These are phyloP conservation scores for Neostapfia colusana DNA, from an alignment of 176 grass and related monocot genomes.

Conservation along the genomic window DNA sequence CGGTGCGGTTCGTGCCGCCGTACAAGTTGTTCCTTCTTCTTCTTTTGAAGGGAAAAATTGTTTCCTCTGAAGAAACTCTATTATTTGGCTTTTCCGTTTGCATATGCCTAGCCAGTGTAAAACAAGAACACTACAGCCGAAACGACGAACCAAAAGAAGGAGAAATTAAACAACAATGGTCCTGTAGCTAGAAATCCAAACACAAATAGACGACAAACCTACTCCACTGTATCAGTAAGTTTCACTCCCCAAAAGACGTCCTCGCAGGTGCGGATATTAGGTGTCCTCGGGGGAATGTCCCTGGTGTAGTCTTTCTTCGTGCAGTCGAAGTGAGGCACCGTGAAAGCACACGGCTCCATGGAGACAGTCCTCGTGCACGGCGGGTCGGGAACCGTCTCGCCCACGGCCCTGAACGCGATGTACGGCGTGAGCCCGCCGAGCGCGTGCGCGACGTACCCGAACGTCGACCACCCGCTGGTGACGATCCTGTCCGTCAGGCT, in stretches of 20 bases:
- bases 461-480: constrained; percentile 53
- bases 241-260: not conserved
- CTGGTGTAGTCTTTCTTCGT: not conserved
- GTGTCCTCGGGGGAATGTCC: not conserved
- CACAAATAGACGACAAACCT: no score
- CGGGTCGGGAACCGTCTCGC: constrained; percentile 27
- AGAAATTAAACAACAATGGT: no score
- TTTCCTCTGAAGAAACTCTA: no score
- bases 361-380: constrained; percentile 38
- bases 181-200: no score
- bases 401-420: constrained; percentile 46
- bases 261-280: not conserved
- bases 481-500: constrained; percentile 54
- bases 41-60: no score
- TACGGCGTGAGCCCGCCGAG: constrained; percentile 53
- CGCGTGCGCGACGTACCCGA: constrained; percentile 47
- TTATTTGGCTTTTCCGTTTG: no score
- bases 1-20: constrained; percentile 25
- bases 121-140: no score
- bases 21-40: constrained; percentile 49
- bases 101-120: no score
- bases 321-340: constrained; percentile 42
- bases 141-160: no score
- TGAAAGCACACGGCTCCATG: constrained; percentile 48
- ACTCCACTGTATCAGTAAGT: not conserved